Conservation (phyloP, 345 rosid species). For the Moricandia moricandioides region DNA sequence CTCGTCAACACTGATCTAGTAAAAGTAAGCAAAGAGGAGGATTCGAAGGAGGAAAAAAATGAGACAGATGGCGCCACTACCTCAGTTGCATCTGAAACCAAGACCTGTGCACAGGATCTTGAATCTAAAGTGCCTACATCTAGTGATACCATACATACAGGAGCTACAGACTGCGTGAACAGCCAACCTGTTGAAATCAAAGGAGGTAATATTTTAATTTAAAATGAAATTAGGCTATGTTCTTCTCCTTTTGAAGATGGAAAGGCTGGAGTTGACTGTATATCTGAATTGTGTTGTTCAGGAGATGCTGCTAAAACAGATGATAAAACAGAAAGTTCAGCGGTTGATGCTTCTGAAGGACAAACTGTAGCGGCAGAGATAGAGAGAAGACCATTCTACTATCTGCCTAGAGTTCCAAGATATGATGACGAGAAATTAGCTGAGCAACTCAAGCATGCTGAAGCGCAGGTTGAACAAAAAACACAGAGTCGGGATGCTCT, state of each 20-base stretch:
- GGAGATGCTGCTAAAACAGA: constrained; percentile 20
- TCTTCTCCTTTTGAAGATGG: constrained; percentile 19
- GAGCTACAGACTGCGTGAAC: constrained; percentile 14
- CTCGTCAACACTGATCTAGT: neutral
- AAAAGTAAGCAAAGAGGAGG: constrained; percentile 2
- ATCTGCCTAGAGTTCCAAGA: constrained; percentile 62
- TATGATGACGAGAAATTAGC: constrained; percentile 49
- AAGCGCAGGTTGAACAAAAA: constrained; percentile 55
- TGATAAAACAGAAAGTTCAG: constrained; percentile 37
- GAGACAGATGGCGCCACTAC: constrained; percentile 13
- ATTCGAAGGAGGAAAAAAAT: neutral
- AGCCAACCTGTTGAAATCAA: constrained; percentile 30
- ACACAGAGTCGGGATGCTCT: constrained; percentile 63
- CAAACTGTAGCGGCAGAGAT: constrained; percentile 39
- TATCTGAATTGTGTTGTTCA: constrained; percentile 25
- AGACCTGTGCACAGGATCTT: constrained; percentile 18
- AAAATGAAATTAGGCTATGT: constrained; percentile 18
- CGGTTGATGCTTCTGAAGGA: constrained; percentile 41
- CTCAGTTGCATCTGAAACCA: constrained; percentile 27
- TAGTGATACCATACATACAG: constrained; percentile 22
- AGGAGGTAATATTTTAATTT: constrained; percentile 29
- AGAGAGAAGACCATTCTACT: constrained; percentile 53
- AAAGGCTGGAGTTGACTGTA: constrained; percentile 24
- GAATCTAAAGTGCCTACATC: constrained; percentile 29
- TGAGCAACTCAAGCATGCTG: constrained; percentile 56